phyloP scores from a whole-genome alignment of 169 alveolate genomes.

The Miamiensis avidus region DNA sequence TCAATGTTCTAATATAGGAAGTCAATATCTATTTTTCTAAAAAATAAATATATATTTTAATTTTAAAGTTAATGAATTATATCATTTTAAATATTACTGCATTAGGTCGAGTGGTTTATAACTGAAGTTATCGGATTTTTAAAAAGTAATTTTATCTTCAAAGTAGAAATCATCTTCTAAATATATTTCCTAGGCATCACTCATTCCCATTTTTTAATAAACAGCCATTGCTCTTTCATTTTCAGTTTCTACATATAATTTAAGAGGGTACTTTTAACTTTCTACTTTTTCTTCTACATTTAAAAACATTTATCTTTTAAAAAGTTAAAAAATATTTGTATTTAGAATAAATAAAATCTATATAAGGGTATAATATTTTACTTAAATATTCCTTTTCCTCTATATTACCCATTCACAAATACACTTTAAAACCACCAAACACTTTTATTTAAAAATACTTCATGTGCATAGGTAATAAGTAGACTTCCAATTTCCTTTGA shows the following conservation, averaged over 20 bases:
- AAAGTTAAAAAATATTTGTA: too few relatives aligned
- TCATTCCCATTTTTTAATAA: constrained; percentile 25
- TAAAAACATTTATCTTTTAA: constrained; percentile 1
- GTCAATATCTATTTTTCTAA: not conserved
- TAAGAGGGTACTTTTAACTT: constrained; percentile 7
- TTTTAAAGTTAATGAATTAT: not conserved
- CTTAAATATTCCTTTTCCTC: constrained; percentile 13
- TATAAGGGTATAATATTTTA: too few relatives aligned
- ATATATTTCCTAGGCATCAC: constrained; percentile 12
- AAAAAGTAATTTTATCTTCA: constrained; percentile 7
- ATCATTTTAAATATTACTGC: not conserved
- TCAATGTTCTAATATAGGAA: not conserved
- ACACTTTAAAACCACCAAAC: constrained; percentile 34
- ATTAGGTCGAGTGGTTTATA: not conserved
- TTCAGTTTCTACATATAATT: constrained; percentile 25
- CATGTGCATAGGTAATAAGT: constrained; percentile 6
- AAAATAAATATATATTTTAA: not conserved
- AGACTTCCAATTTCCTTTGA: not conserved
- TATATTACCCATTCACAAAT: not conserved
- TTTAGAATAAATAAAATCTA: too few relatives aligned
- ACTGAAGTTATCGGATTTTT: not conserved
- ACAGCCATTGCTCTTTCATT: constrained; percentile 11
- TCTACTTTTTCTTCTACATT: constrained; percentile 3
- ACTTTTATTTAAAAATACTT: not conserved
- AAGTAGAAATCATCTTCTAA: constrained; percentile 23